Base-by-base conservation (phyloP, 768 basidiomycete genomes). In the Serendipita sp. region DNA sequence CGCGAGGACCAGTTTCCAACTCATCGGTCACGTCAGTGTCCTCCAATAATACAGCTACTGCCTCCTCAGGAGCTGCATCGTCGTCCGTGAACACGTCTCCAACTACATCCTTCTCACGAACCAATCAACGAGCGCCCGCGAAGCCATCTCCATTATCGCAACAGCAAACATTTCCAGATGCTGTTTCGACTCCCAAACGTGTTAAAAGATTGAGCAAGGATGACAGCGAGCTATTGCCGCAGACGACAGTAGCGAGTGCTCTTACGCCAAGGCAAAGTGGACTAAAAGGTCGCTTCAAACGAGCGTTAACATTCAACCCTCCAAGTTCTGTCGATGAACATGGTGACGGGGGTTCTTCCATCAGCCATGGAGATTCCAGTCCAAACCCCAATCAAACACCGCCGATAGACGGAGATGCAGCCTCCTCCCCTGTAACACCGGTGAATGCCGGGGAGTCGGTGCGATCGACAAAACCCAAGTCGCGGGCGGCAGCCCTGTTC, bases 401-500 rank as follows among this genome's bases (percentile, higher is more conserved):
- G 31, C 63, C 65, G 13, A 40, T 40, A 13, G 40, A 40, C 40
- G 65, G 58, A 18, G 23, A 43, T 15, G 62, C 43, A 52, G 62
- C 62, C 29, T 58, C 46, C 3, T 44, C 73, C 44, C 73, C 72
- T 31, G 69, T 73, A 8, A 69, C 67, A 3, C 65, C 65, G 31
- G 46, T 34, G 2, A 71, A 64, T n/a, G 66, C 71, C 65, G 36
- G 78, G 77, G 68, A 80, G 77, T 71, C 75, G 70, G 62, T 73
- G 72, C 31, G 76, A 75, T 18, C 75, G 76, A 10, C 64, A 60
- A 27, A 70, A 69, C 44, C 71, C 73, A 82, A 82, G 71, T 80
- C 82, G 46, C 83, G 85, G 16, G 84, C 83, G 0, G 82, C 85
- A 46, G 79, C 83, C 23, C 72, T 97, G 67, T 94, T 98, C 80